Evolutionary conservation across 2,329 filamentous ascomycete species (phyloP), one percentile per base, ranked within the genome.

Genomic region (Claviceps humidiphila): DNA sequence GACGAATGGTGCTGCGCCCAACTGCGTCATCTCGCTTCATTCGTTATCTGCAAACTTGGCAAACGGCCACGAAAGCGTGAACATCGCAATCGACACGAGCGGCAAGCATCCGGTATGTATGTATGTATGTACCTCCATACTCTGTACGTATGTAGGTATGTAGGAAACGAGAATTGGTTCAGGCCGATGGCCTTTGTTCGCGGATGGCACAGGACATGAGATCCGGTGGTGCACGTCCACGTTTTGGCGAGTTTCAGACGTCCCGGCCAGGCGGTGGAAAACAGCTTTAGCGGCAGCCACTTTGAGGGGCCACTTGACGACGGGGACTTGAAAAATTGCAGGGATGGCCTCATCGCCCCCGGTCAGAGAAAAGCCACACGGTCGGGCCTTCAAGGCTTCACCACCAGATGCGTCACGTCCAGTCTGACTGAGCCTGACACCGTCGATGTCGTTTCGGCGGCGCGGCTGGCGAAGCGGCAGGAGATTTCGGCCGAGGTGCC

Each of bases 161-260:
- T 30, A 20, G 17, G 17, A 20, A 20, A 20, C 17, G 20, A 26
- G 9, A 34, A 34, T 34, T 34, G 30, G 9, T 34, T 9, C 4
- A 34, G 30, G 9, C 9, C 30, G 30, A 34, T 34, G 4, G 30
- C 30, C 30, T 34, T 34, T 34, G 30, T 34, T 34, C 5, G 13
- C 20, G 42, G 24, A 6, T 13, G n/a, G 22, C 9, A 14, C 17
- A 16, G 13, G 14, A 44, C 13, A 48, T 14, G 14, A 48, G 16
- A 40, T 34, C 30, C 30, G 30, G 30, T 34, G 40, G 51, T 39
- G 51, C 51, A 45, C 46, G 51, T 42, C 34, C 47, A 24, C 41
- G 30, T 39, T 34, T 34, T 53, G 51, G 51, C 51, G 46, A 46
- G 47, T 46, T 53, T 49, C 51, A 53, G 41, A 46, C 47, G 37